phyloP scores from a whole-genome alignment of 179 eudicot species.

The Silene noctiflora region DNA sequence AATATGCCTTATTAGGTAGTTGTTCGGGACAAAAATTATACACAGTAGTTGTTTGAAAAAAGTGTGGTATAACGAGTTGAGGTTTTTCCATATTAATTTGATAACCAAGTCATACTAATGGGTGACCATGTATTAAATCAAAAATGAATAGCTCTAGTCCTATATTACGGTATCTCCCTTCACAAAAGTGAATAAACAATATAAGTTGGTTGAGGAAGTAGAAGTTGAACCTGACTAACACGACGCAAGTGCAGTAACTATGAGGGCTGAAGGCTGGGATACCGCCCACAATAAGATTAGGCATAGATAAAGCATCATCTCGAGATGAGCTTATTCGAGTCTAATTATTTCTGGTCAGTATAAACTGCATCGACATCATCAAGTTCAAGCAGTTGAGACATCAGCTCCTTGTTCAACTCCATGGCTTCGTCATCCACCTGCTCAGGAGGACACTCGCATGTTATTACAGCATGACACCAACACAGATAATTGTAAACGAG shows the following conservation, averaged over 20 bases:
- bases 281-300: not conserved
- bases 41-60: not conserved
- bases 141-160: not conserved
- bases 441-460: slow-evolving; percentile 4
- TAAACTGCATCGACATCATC: slow-evolving; percentile 96
- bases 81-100: no score
- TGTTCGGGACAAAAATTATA: no score
- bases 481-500: not conserved
- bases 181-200: not conserved
- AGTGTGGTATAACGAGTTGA: not conserved
- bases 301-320: no score
- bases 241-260: not conserved
- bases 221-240: slow-evolving; percentile 1
- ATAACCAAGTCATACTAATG: not conserved
- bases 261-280: not conserved
- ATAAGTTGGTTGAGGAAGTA: not conserved
- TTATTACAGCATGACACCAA: not conserved
- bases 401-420: slow-evolving; percentile 88
- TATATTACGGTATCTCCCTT: not conserved
- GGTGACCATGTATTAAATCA: not conserved
- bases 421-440: slow-evolving; percentile 96
- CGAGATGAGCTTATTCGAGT: not conserved
- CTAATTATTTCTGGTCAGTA: slow-evolving; percentile 68
- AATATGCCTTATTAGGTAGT: no score
- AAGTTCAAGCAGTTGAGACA: slow-evolving; percentile 82